Conservation (phyloP, 2,329 filamentous ascomycete genomes). For the Chrysosporium queenslandicum region DNA sequence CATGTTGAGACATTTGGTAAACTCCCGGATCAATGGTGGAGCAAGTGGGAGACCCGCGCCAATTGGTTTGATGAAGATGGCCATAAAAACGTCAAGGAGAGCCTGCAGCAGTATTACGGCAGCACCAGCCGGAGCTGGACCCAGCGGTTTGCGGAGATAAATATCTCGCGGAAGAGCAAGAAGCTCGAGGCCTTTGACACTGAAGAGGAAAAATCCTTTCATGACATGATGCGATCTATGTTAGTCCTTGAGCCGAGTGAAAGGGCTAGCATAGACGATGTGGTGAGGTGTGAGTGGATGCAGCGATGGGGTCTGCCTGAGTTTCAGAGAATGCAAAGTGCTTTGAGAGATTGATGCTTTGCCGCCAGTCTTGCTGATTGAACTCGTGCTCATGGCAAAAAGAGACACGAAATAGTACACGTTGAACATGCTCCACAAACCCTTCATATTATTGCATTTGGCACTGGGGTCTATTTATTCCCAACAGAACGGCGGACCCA, state of each 20-base stretch:
- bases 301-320: constrained; percentile 18
- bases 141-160: constrained; percentile 12
- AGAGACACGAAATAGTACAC: too few relatives aligned
- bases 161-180: constrained; percentile 4
- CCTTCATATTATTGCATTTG: constrained; percentile 1
- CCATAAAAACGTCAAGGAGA: constrained; percentile 11
- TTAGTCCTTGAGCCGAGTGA: constrained; percentile 17
- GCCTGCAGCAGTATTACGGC: neutral
- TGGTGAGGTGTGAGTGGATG: constrained; percentile 20
- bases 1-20: constrained; percentile 23
- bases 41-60: constrained; percentile 15
- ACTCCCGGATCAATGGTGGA: constrained; percentile 20
- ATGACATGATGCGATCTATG: constrained; percentile 17
- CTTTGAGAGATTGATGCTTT: too few relatives aligned
- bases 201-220: constrained; percentile 16
- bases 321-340: too few relatives aligned
- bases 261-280: constrained; percentile 16
- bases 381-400: too few relatives aligned
- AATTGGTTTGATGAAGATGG: constrained; percentile 17
- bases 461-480: neutral
- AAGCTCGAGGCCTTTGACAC: constrained; percentile 8
- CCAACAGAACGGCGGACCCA: neutral
- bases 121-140: neutral
- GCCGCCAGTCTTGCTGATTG: too few relatives aligned
- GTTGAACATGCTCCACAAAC: constrained; percentile 2